Base-by-base conservation (phyloP, 2,329 filamentous ascomycete species). In the Calonectria honghensis region DNA sequence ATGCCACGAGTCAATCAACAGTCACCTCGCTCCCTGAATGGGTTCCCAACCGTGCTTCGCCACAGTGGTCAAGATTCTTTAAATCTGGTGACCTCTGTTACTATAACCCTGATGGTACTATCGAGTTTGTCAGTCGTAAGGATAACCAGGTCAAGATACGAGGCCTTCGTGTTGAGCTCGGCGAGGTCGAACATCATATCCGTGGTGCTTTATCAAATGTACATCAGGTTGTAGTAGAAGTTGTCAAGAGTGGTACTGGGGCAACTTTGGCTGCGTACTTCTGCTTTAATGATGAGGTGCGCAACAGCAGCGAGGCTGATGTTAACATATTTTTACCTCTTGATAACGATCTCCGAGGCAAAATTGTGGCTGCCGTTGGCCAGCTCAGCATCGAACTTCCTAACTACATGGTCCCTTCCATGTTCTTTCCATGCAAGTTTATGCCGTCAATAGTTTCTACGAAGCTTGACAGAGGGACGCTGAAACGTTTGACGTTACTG, bases 61-160 rank as follows among this genome's bases (percentile, higher is more conserved):
- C 39, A 4, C 4, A 64, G 6, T 64, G 51, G 51, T 45, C 24
- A 29, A 64, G 59, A 16, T 64, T 64, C n/a, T 64, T 45, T 14
- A 64, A 64, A 27, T 54, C 65, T 24, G 67, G 67, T 20, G 67
- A 70, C 37, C 51, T 70, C 3, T 54, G 57, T 2, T 45, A 39
- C 9, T 70, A 50, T 9, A 37, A 37, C 9, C 14, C n/a, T 6
- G 54, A 70, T 29, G 67, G 67, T 16, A 61, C 39, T 3, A 70
- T 70, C 5, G 41, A 37, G 27, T 70, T 51, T 20, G 24, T 70
- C 4, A 41, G 54, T 6, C 67, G 67, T 16, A 70, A 89, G 75
- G 90, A 92, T 75, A 85, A 83, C 0, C 90, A 92, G 79, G 85
- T 91, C 51, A 92, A 92, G 77, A 81, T 92, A 11, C 85, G 86